These are phyloP conservation scores for Diplodia corticola DNA, from an alignment of 2,329 filamentous ascomycete species.

Conservation along the genomic window DNA sequence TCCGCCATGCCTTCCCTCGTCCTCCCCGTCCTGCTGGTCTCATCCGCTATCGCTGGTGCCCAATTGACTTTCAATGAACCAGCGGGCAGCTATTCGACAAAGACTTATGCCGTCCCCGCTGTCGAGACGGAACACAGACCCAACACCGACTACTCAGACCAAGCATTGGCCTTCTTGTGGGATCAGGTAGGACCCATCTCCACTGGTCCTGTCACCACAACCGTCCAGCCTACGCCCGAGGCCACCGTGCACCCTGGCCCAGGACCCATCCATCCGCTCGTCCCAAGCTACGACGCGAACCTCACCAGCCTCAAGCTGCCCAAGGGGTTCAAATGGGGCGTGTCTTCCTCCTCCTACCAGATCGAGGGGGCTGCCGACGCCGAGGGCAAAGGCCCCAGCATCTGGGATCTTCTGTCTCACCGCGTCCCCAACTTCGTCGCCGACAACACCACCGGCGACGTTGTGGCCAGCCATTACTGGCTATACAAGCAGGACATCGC, in stretches of 20 bases:
- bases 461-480: slow-evolving; percentile 45
- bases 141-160: slow-evolving; percentile 46
- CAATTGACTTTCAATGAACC: slow-evolving; percentile 4
- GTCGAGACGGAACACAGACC: background rate
- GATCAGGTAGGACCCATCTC: slow-evolving; percentile 47
- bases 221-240: slow-evolving; percentile 46
- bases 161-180: slow-evolving; percentile 49
- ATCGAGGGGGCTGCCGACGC: slow-evolving; percentile 47
- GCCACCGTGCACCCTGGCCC: slow-evolving; percentile 41
- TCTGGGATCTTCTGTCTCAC: slow-evolving; percentile 49
- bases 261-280: slow-evolving; percentile 45
- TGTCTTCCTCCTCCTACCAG: slow-evolving; percentile 45
- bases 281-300: slow-evolving; percentile 39
- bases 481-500: slow-evolving; percentile 48
- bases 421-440: slow-evolving; percentile 43
- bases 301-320: slow-evolving; percentile 43
- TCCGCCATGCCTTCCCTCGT: slow-evolving; percentile 4
- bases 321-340: slow-evolving; percentile 45
- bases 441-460: slow-evolving; percentile 45
- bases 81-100: slow-evolving; percentile 11
- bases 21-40: slow-evolving; percentile 2
- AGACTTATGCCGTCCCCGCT: slow-evolving; percentile 5
- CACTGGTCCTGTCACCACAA: slow-evolving; percentile 45
- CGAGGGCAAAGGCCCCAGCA: slow-evolving; percentile 46
- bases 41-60: background rate